phyloP scores from a whole-genome alignment of 306 rosid species.

The Trifolium fragiferum region DNA sequence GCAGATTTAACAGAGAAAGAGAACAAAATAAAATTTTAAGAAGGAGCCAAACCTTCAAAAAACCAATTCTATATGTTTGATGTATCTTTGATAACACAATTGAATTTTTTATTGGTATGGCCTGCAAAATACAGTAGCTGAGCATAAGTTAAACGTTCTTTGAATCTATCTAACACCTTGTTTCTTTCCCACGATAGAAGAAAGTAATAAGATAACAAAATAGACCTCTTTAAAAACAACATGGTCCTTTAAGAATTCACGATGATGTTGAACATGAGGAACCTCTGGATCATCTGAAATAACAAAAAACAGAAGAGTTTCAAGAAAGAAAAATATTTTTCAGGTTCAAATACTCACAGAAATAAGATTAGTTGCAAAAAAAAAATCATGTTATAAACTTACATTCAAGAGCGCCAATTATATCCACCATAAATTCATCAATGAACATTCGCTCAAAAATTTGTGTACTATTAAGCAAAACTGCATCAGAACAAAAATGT shows the following conservation, averaged over 20 bases:
- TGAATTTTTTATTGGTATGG: conserved; percentile 81
- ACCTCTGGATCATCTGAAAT: conserved; percentile 88
- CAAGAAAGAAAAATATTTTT: conserved; percentile 21
- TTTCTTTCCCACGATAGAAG: conserved; percentile 32
- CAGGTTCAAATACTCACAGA: background rate
- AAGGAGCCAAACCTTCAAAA: conserved; percentile 70
- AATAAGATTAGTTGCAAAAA: background rate
- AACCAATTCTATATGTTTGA: conserved; percentile 92
- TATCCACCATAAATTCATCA: conserved; percentile 82
- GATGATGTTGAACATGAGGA: conserved; percentile 65
- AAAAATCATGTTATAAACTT: conserved; percentile 50
- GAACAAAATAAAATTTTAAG: conserved; percentile 17
- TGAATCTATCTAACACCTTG: conserved; percentile 29
- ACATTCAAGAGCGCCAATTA: conserved; percentile 90
- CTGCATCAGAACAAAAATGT: conserved; percentile 55
- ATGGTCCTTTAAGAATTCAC: conserved; percentile 79
- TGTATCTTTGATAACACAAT: conserved; percentile 84
- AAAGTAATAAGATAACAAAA: conserved; percentile 34
- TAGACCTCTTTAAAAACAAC: conserved; percentile 88
- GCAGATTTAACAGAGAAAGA: background rate
- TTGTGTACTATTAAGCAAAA: conserved; percentile 83
- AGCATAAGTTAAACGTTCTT: conserved; percentile 20
- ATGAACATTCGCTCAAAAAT: conserved; percentile 83
- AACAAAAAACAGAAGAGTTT: conserved; percentile 4
- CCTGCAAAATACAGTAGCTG: conserved; percentile 57